Evolutionary conservation across 148 eudicot genomes (phyloP), one percentile per base, ranked within the genome.

Genomic region (Silene latifolia): DNA sequence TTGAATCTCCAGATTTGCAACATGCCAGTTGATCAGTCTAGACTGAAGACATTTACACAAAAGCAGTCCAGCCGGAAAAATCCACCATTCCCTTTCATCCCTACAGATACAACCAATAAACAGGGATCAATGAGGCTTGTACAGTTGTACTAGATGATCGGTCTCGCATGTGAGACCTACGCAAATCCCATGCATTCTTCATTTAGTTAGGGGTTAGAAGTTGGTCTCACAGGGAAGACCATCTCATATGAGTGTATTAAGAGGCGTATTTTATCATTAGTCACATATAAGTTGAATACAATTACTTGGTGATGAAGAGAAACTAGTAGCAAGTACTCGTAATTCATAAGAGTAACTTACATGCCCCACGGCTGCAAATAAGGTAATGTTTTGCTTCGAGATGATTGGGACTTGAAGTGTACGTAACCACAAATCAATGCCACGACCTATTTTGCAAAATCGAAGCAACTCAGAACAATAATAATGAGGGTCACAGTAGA

Each of bases 11-110:
- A 96, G 69, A 82, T 96, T 96, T 62, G 99, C 98, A 11, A 92
- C 86, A 65, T 92, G 99, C 99, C 98, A 96, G 77, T 92, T 92
- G 64, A 96, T 79, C 74, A 96, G 91, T 77, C 87, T 84, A 17
- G 97, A 90, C 76, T 96, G 99, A 79, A 89, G 80, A 67, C 91
- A 89, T 88, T 96, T 96, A 86, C 97, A 96, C 66, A 92, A 58
- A 67, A 96, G 80, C 71, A 92, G 80, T 44, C 93, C 97, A 74
- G 84, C 82, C 0, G 97, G 99, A 81, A 96, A 92, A 32, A 92
- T 89, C 99, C 99, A 96, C 98, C 99, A 96, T 79, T 96, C 99
- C 65, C 93, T 90, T 83, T 96, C 99, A 82, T 87, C 99, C 97
- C 99, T 96, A 93, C 84, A 81, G 23, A 57, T 20, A 35, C 48